These are phyloP conservation scores for Fomitiporia mediterranea DNA, from an alignment of 1,284 basidiomycete genomes.

Conservation along the genomic window DNA sequence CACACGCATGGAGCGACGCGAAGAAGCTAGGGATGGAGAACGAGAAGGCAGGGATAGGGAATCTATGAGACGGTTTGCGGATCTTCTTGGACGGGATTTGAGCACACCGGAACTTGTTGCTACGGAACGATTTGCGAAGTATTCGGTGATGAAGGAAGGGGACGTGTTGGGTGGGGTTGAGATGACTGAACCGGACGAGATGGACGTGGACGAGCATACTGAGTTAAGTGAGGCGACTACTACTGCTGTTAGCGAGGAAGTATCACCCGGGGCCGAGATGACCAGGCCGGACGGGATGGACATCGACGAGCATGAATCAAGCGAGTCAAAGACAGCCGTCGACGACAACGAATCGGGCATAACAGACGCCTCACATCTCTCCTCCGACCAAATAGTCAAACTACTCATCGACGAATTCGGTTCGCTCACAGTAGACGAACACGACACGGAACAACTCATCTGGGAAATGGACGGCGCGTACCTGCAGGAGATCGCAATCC, in stretches of 20 bases:
- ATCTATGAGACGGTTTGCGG: slow-evolving; percentile 1
- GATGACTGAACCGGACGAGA: background rate
- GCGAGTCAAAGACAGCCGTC: background rate
- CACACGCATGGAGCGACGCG: background rate
- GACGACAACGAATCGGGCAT: background rate
- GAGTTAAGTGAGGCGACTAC: too few relatives aligned
- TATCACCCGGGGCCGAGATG: background rate
- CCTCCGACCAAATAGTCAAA: slow-evolving; percentile 37
- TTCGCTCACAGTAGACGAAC: slow-evolving; percentile 33
- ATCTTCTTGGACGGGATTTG: slow-evolving; percentile 13
- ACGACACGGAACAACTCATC: slow-evolving; percentile 48
- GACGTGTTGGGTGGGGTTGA: background rate
- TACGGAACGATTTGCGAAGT: slow-evolving; percentile 17
- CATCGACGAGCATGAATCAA: background rate
- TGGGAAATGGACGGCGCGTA: slow-evolving; percentile 50
- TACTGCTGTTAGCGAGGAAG: too few relatives aligned
- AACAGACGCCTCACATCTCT: slow-evolving; percentile 3
- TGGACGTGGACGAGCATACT: background rate
- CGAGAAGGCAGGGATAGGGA: background rate
- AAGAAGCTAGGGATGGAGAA: background rate
- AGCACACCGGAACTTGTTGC: slow-evolving; percentile 13
- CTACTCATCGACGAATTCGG: slow-evolving; percentile 53
- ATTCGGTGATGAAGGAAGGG: slow-evolving; percentile 5
- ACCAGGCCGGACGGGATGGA: background rate
- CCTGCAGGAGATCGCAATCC: slow-evolving; percentile 44